Base-by-base conservation (phyloP, 2,329 filamentous ascomycete species). In the Chaetomiaceae sp. region DNA sequence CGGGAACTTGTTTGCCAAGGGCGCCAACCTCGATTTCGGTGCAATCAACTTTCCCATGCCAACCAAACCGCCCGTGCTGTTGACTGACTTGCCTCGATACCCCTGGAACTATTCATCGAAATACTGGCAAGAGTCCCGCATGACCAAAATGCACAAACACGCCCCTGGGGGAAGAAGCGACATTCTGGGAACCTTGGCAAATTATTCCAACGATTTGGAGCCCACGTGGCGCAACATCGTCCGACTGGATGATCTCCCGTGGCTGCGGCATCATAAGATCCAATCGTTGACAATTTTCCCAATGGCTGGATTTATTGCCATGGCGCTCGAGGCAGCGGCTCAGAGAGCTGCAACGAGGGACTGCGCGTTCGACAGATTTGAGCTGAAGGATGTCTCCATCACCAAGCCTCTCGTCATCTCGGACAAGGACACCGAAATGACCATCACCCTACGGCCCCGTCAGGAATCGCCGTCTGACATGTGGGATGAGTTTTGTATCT, bases 401-500 rank as follows among this genome's bases (percentile, higher is more conserved):
- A 67, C 69, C 21, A 69, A 75, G 42, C 74, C 77, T 0, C 66
- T 79, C 14, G 68, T 78, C 4, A 66, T 79, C 3, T 67, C 69
- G 3, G 75, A 80, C 46, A 72, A 73, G 25, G 74, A 78, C 48
- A 64, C 75, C 2, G 78, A 80, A 61, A 73, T 76, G 61, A 79
- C 71, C 4, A 75, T 76, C 27, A 72, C 72, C 16, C 69, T 81
- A 6, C 66, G 71, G 11, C 64, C 72, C 0, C 66, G 71, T 58
- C 68, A 66, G 50, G 75, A 77, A 57, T 70, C 65, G 1, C 69
- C 67, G 14, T 75, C 73, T 0, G 73, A 75, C 29, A 62, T 66
- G 2, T 81, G 78, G 78, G 72, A 79, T 44, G 77, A 80, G 61
- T 84, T 84, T 65, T 66, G 71, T 1, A 77, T 84, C 23, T 78